Evolutionary conservation across 345 rosid genomes (phyloP).

Genomic region (Hypericum perforatum): DNA sequence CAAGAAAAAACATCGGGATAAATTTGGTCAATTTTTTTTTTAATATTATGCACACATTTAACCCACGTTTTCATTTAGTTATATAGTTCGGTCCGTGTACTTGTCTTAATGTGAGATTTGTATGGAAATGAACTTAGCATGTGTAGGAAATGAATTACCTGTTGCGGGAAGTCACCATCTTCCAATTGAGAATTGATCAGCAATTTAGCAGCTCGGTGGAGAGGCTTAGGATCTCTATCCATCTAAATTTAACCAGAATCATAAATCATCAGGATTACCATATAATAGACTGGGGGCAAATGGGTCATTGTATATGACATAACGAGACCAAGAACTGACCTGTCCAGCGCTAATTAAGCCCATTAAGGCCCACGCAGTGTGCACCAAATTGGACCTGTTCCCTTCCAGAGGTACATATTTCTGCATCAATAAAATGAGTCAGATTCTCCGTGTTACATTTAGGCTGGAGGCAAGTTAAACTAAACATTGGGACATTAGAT

Average conservation of each 20-base stretch:
- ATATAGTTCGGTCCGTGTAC: too few relatives aligned
- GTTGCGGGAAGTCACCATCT: slow-evolving; percentile 15
- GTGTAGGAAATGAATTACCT: slow-evolving; percentile 3
- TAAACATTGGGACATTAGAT: too few relatives aligned
- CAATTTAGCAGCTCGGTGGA: not conserved
- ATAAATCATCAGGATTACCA: not conserved
- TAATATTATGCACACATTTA: too few relatives aligned
- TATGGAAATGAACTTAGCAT: too few relatives aligned
- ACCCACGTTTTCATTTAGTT: too few relatives aligned
- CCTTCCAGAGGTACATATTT: slow-evolving; percentile 13
- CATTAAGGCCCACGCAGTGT: slow-evolving; percentile 17
- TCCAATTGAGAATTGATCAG: slow-evolving; percentile 1
- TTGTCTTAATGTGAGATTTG: too few relatives aligned
- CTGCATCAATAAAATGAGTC: not conserved
- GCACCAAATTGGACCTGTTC: slow-evolving; percentile 14
- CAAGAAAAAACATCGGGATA: too few relatives aligned
- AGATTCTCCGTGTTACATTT: too few relatives aligned
- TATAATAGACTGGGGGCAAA: not conserved
- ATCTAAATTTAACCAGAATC: not conserved
- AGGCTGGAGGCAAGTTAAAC: too few relatives aligned
- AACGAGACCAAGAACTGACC: slow-evolving; percentile 1
- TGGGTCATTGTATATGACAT: not conserved
- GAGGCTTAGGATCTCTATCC: not conserved
- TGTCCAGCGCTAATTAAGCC: slow-evolving; percentile 16
- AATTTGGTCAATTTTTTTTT: too few relatives aligned